Conservation (phyloP, 345 rosid species). For the Hibiscus tridactylites region DNA sequence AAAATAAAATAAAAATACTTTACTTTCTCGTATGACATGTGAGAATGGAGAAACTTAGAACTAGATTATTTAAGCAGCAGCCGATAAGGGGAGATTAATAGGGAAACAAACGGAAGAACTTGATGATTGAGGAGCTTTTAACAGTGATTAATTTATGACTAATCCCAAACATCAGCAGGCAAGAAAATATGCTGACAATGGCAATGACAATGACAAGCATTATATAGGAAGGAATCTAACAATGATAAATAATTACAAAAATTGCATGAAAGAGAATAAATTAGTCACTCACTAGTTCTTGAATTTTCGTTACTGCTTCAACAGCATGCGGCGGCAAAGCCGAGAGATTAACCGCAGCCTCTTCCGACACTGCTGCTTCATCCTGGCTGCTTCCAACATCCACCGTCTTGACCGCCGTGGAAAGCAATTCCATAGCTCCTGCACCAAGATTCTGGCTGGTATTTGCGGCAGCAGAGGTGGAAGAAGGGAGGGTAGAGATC, state of each 20-base stretch:
- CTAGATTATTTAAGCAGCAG: too few relatives aligned
- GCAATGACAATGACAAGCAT: slow-evolving; percentile 1
- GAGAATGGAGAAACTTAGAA: too few relatives aligned
- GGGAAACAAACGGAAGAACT: background rate
- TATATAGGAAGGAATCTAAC: background rate
- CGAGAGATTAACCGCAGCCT: slow-evolving; percentile 2
- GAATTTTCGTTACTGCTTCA: background rate
- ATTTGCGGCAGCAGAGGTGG: background rate
- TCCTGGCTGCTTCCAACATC: background rate
- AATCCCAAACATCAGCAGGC: background rate
- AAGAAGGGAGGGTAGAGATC: slow-evolving; percentile 1
- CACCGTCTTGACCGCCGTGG: background rate
- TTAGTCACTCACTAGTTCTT: slow-evolving; percentile 3
- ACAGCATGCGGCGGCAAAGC: background rate
- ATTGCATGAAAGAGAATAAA: background rate
- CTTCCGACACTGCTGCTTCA: background rate
- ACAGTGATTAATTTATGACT: background rate
- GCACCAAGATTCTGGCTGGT: background rate
- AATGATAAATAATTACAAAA: background rate
- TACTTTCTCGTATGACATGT: too few relatives aligned
- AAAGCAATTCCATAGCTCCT: background rate
- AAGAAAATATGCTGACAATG: background rate
- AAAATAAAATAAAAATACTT: too few relatives aligned
- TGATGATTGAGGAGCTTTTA: background rate
- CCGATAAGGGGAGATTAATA: too few relatives aligned